Base-by-base conservation (phyloP, 345 rosid genomes). In the Eutrema yunnanense region DNA sequence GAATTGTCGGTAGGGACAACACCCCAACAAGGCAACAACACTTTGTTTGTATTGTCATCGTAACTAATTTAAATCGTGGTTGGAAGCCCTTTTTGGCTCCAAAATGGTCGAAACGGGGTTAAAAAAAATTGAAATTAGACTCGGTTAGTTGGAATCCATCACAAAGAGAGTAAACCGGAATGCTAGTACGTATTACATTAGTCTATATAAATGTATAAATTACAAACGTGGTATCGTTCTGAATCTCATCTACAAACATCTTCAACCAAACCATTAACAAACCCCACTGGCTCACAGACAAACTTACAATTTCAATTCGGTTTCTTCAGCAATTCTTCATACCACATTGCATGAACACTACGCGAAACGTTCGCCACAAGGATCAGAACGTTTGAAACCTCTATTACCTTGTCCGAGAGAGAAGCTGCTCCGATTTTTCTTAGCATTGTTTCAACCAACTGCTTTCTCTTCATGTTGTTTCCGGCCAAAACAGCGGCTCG, bases 401-500 rank as follows among this genome's bases (percentile, higher is more conserved):
- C 84, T 65, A 85, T 83, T 37, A 94, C 89, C 84, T 84, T 86
- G 49, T 83, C 84, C 2, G 76, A 62, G 69, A 89, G 81, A 9
- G 66, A 36, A 4, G 73, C 82, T 1, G 93, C 92, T n/a, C 98
- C 92, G 2, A 88, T 82, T 30, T 74, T 87, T 79, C 81, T 74
- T 30, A 91, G 88, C 11, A 82, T 81, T 33, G 57, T 71, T 67
- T 89, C 89, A 0, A 83, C 88, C 46, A 88, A 33, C 54, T 83
- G 88, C 50, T 81, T 84, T 13, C 88, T 85, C 41, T 70, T 67
- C 4, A 79, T 34, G 9, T 86, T 85, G 27, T 80, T 86, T 10
- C 93, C 95, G 0, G 95, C 93, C 0, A 94, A 81, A 44, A 91
- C 89, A 0, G 87, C 81, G 4, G 92, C 92, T 72, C 92, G 85